Evolutionary conservation across 2,329 filamentous ascomycete species (phyloP).

Genomic region (Pseudogymnoascus sp.): DNA sequence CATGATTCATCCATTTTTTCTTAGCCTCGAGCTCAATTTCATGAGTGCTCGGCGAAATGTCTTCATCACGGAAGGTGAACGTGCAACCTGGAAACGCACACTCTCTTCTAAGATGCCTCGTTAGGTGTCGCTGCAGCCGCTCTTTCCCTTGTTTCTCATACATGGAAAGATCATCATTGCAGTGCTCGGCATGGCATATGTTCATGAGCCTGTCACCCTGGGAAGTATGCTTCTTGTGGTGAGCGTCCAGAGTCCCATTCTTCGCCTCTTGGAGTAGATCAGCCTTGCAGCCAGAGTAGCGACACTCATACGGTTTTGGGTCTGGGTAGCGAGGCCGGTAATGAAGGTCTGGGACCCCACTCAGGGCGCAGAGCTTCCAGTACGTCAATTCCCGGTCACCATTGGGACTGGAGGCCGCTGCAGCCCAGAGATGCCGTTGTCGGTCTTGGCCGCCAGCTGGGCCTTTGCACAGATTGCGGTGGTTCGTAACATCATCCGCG

Average conservation of each 20-base stretch:
- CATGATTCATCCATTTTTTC: background rate
- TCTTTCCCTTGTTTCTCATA: background rate
- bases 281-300: background rate
- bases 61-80: background rate
- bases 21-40: background rate
- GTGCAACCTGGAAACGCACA: background rate
- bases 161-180: background rate
- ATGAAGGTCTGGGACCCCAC: background rate
- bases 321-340: background rate
- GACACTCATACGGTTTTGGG: background rate
- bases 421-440: background rate
- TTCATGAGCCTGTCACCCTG: background rate
- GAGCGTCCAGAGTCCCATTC: background rate
- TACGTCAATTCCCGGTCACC: background rate
- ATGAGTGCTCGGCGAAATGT: background rate
- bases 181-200: background rate
- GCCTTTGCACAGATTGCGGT: slow-evolving; percentile 5
- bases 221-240: background rate
- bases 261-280: background rate
- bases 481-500: slow-evolving; percentile 4
- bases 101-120: background rate
- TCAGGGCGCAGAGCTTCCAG: slow-evolving; percentile 3
- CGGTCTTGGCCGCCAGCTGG: background rate
- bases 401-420: background rate
- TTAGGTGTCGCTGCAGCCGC: background rate